Base-by-base conservation (phyloP, 352 stramenopile species). In the Phytophthora parvispora region DNA sequence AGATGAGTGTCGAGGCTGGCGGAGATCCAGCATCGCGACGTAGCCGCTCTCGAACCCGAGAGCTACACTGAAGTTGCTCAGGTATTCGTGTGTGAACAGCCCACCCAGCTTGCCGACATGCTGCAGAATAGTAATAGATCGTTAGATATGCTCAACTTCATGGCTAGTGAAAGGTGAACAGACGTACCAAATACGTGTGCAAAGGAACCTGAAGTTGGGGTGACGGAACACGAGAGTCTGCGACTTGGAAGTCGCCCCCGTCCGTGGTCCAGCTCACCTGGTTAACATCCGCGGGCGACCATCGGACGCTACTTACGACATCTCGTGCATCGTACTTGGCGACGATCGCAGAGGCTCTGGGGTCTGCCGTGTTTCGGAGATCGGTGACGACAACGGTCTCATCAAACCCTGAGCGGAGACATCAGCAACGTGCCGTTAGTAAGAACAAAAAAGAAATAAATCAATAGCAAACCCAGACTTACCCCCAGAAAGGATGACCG, bases 211-310 rank as follows among this genome's bases (percentile, higher is more conserved):
- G 74, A 12, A 87, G 67, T 32, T 86, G 77, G 27, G 70, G 47
- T 4, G 78, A 67, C 18, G 59, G 75, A 16, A 69, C 56, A 15
- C 89, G 85, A 22, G 74, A 68, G 24, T 96, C 89, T 7, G 60
- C 73, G 6, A 94, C 40, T 72, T 92, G 87, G 48, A 94, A 91
- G 16, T 92, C 83, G 6, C 89, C 89, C 25, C 80, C 84, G 62
- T 96, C 89, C 2, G 89, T 94, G 5, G 89, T 96, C 89, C 87
- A 96, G 54, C 89, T 96, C 31, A 96, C 51, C 6, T 83, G 74
- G 3, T 76, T 68, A 18, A 18, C 36, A 22, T 77, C 59, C 0
- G 52, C 60, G 20, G 80, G 83, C 12, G 83, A 74, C 89, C 87
- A 96, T 2, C 89, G 85, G 42, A 96, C 31, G 53, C 89, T 96